Conservation (phyloP, 2,329 filamentous ascomycete species). For the Aspergillus melleus region DNA sequence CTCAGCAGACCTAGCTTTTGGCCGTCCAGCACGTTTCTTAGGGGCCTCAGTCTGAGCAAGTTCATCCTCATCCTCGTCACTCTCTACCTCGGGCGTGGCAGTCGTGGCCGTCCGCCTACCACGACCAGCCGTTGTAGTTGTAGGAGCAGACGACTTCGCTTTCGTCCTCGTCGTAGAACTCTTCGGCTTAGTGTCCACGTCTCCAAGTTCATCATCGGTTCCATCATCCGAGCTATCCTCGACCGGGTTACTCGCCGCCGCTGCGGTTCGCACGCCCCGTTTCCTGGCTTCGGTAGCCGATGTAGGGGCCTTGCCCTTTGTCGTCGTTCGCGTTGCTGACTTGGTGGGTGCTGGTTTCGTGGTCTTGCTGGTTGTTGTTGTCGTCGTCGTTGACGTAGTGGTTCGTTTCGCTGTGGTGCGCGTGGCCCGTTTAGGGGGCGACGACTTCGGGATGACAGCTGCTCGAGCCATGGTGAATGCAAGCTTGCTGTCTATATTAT, state of each 20-base stretch:
- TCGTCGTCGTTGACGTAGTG: constrained; percentile 11
- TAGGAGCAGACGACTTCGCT: constrained; percentile 12
- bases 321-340: constrained; percentile 11
- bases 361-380: constrained; percentile 9
- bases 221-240: constrained; percentile 21
- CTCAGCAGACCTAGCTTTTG: constrained; percentile 15
- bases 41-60: constrained; percentile 24
- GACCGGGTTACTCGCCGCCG: constrained; percentile 2
- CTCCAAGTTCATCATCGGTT: constrained; percentile 28
- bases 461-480: constrained; percentile 24
- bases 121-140: constrained; percentile 8
- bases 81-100: constrained; percentile 6
- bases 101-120: constrained; percentile 12
- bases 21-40: constrained; percentile 23
- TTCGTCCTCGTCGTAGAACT: constrained; percentile 10
- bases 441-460: constrained; percentile 24
- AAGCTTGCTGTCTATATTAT: not conserved
- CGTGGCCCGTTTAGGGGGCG: constrained; percentile 20
- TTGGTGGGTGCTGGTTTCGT: constrained; percentile 11
- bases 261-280: constrained; percentile 8
- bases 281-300: constrained; percentile 16
- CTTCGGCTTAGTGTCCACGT: constrained; percentile 13
- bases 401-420: constrained; percentile 19
- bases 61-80: constrained; percentile 26
- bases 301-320: constrained; percentile 8